These are phyloP conservation scores for Mortierella sp. DNA, from an alignment of 371 early-diverging fungal species.

Conservation along the genomic window DNA sequence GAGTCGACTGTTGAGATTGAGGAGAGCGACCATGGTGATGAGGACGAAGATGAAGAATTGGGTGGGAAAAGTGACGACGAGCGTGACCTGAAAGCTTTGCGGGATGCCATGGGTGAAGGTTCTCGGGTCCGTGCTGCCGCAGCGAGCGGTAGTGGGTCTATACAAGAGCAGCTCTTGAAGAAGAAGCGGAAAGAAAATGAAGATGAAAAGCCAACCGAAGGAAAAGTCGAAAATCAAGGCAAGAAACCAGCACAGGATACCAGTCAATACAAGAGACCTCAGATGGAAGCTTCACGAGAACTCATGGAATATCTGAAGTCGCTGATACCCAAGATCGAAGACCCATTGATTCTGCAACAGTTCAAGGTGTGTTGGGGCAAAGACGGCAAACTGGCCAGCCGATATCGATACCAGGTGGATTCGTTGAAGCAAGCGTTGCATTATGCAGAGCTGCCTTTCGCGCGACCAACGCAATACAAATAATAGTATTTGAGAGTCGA, in stretches of 20 bases:
- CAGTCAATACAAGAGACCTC: constrained; percentile 2
- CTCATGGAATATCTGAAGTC: constrained; percentile 28
- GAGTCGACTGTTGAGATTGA: constrained; percentile 47
- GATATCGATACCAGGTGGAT: constrained; percentile 38
- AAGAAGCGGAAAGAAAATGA: constrained; percentile 13
- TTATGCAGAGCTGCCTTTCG: constrained; percentile 41
- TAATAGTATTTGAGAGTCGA: neutral
- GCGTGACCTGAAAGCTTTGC: constrained; percentile 20
- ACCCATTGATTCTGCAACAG: constrained; percentile 22
- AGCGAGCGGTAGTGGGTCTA: constrained; percentile 8
- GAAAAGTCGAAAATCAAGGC: neutral
- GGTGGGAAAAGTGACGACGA: constrained; percentile 31
- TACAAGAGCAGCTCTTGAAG: constrained; percentile 21
- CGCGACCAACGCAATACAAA: constrained; percentile 1
- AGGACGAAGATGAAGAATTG: constrained; percentile 18
- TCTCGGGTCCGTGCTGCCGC: neutral
- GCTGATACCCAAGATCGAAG: constrained; percentile 30
- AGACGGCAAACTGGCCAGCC: constrained; percentile 34
- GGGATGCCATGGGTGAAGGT: constrained; percentile 21
- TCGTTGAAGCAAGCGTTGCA: constrained; percentile 48
- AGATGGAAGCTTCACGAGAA: constrained; percentile 20
- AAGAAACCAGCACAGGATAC: neutral
- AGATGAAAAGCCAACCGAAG: neutral
- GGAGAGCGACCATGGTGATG: constrained; percentile 28
- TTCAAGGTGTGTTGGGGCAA: constrained; percentile 45